phyloP scores from a whole-genome alignment of 805 yeast genomes.

The Wickerhamiella brachini region DNA sequence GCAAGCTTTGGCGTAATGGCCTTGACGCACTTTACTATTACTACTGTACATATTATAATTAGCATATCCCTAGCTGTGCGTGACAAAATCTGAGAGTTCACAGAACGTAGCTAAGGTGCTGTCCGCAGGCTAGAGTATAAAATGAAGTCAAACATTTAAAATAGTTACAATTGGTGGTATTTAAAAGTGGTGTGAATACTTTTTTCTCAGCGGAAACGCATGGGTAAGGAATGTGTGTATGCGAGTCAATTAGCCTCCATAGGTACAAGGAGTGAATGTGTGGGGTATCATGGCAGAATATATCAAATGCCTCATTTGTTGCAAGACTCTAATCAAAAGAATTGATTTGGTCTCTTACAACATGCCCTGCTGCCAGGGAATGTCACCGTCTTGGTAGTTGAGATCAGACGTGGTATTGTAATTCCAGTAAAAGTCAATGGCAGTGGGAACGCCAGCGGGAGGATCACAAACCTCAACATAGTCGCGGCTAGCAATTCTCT shows the following conservation, averaged over 20 bases:
- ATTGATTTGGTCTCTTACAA: not conserved
- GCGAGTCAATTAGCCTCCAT: not conserved
- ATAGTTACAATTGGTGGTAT: not conserved
- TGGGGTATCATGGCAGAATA: too few species aligned
- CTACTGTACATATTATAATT: not conserved
- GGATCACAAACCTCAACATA: not conserved
- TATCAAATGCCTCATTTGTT: not conserved
- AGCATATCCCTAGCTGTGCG: too few species aligned
- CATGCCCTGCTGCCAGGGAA: slow-evolving; percentile 5
- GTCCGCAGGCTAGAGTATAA: too few species aligned
- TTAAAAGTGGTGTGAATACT: not conserved
- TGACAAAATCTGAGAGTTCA: too few species aligned
- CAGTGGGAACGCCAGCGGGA: not conserved
- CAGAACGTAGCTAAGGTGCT: too few species aligned
- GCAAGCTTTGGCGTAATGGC: slow-evolving; percentile 14
- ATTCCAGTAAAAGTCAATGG: not conserved
- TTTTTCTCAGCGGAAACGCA: not conserved
- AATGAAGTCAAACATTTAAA: too few species aligned
- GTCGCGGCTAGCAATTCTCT: not conserved
- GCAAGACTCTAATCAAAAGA: not conserved
- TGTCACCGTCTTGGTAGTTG: not conserved
- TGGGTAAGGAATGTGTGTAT: not conserved
- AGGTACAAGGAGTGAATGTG: not conserved
- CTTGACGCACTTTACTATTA: not conserved
- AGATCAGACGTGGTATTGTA: slow-evolving; percentile 1